Conservation (phyloP, 2,329 filamentous ascomycete genomes). For the Tolypocladium nubicola region DNA sequence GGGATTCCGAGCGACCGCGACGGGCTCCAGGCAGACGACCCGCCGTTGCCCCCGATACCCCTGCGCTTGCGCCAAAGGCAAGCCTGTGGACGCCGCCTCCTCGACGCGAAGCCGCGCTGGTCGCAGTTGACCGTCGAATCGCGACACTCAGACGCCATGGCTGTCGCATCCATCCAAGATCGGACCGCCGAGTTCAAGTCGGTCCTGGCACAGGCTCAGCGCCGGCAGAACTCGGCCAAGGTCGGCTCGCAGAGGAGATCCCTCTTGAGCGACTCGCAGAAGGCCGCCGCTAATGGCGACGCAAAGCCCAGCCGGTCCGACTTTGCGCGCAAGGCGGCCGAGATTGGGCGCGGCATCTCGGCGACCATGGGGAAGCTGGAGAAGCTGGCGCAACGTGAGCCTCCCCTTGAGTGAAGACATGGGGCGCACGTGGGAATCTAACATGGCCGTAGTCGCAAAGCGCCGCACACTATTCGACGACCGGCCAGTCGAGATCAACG, state of each 20-base stretch:
- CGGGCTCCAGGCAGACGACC: neutral
- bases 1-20: too few relatives aligned
- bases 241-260: conserved; percentile 70
- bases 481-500: conserved; percentile 90
- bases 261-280: conserved; percentile 65
- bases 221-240: conserved; percentile 66
- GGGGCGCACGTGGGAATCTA: neutral
- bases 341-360: conserved; percentile 85
- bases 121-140: conserved; percentile 15
- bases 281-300: conserved; percentile 47
- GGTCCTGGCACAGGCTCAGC: conserved; percentile 78
- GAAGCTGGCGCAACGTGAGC: conserved; percentile 72
- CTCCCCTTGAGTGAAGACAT: neutral
- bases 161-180: conserved; percentile 78
- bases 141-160: conserved; percentile 33
- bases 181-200: conserved; percentile 91
- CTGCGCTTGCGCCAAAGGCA: neutral
- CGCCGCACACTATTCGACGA: conserved; percentile 97
- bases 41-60: neutral
- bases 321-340: conserved; percentile 83
- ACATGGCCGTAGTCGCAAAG: conserved; percentile 58
- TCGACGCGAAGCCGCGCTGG: conserved; percentile 20
- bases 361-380: conserved; percentile 92
- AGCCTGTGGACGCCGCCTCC: neutral
- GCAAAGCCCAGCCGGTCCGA: conserved; percentile 61